Evolutionary conservation across 257 asterid genomes (phyloP).

Genomic region (Lithospermum erythrorhizon): DNA sequence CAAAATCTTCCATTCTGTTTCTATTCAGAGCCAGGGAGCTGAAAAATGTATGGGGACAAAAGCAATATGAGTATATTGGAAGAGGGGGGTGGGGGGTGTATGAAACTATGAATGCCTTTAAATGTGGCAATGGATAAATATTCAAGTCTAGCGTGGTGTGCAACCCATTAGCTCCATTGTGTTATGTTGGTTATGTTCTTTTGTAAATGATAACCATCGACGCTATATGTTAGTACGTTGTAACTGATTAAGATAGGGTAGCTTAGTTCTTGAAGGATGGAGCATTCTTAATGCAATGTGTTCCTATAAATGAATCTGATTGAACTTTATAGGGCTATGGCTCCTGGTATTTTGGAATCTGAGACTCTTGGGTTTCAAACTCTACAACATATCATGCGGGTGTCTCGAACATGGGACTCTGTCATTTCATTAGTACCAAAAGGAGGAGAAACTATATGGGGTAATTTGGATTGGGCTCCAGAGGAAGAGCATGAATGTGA

Average conservation of each 20-base stretch:
- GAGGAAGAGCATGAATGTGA: conserved; percentile 61
- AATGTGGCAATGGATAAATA: background rate
- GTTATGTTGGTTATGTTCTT: too few species aligned
- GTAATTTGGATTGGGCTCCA: conserved; percentile 70
- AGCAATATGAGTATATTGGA: background rate
- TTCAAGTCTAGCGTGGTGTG: too few species aligned
- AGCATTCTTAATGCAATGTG: background rate
- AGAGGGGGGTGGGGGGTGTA: background rate
- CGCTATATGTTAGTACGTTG: too few species aligned
- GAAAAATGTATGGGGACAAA: background rate
- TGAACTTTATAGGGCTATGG: conserved; percentile 52
- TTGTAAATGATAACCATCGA: too few species aligned
- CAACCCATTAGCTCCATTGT: too few species aligned
- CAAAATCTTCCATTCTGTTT: background rate
- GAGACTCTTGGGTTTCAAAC: conserved; percentile 64
- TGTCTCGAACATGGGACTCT: conserved; percentile 78
- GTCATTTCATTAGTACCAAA: conserved; percentile 66
- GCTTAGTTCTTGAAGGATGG: background rate
- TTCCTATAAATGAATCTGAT: background rate
- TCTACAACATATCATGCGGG: conserved; percentile 63
- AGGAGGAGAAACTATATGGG: conserved; percentile 95
- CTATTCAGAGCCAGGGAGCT: background rate
- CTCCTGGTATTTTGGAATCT: conserved; percentile 64
- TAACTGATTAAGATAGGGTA: background rate
- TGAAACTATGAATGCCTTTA: too few species aligned